Conservation (phyloP, 1,139 yeast genomes). For the Debaryomycetaceae sp. region DNA sequence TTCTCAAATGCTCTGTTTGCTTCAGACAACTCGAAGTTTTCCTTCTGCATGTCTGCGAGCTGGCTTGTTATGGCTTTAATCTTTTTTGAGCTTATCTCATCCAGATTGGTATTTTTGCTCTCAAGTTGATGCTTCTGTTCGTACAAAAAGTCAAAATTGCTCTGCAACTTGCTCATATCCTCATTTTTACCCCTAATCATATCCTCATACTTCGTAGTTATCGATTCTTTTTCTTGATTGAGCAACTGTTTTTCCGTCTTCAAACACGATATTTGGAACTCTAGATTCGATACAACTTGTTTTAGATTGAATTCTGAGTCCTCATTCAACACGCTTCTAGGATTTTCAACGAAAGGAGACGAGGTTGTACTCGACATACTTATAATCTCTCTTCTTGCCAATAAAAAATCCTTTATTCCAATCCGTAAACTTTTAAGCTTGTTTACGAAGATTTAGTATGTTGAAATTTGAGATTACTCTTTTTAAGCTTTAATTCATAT, state of each 20-base stretch:
- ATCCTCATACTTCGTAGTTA: slow-evolving; percentile 26
- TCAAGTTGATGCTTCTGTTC: slow-evolving; percentile 57
- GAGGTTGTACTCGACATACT: slow-evolving; percentile 20
- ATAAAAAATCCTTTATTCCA: neutral
- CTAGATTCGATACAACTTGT: slow-evolving; percentile 19
- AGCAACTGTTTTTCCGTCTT: slow-evolving; percentile 33
- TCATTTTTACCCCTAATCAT: slow-evolving; percentile 29
- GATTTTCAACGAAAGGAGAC: slow-evolving; percentile 46
- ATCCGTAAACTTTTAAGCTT: neutral
- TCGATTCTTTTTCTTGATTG: slow-evolving; percentile 29
- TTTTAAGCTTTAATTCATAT: neutral
- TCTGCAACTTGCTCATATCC: slow-evolving; percentile 37
- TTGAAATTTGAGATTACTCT: neutral
- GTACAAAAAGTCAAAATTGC: slow-evolving; percentile 55
- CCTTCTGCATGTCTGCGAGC: slow-evolving; percentile 11
- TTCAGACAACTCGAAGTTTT: slow-evolving; percentile 13
- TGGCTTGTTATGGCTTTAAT: slow-evolving; percentile 35
- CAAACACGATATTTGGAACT: slow-evolving; percentile 27
- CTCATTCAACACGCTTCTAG: slow-evolving; percentile 17
- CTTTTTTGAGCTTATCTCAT: slow-evolving; percentile 40
- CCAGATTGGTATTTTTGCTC: slow-evolving; percentile 44
- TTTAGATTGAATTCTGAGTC: slow-evolving; percentile 13
- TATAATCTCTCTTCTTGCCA: neutral
- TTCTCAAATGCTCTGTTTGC: slow-evolving; percentile 20
- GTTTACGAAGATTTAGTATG: neutral